Base-by-base conservation (phyloP, 306 rosid species). In the Rosa multiflora region DNA sequence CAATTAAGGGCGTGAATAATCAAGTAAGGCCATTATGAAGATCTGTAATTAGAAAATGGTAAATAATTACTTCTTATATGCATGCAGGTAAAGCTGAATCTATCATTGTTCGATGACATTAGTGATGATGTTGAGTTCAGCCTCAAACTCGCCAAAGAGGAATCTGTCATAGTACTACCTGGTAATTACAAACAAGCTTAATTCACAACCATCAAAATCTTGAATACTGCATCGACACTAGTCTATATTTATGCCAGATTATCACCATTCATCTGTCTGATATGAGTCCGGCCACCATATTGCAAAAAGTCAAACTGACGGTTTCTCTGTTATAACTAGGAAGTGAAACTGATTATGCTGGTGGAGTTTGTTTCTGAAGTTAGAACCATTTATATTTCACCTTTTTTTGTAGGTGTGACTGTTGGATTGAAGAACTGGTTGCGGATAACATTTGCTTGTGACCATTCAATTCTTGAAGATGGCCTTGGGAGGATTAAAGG, bases 351-450 rank as follows among this genome's bases (percentile, higher is more conserved):
- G 14, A 67, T 8, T 39, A 15, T 15, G 12, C 23, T 17, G 71
- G 12, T 35, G 23, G 23, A 67, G 70, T 64, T 64, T 32, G 21
- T 64, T 64, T 32, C 6, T 39, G 37, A 61, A 61, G 67, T 61
- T 10, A 26, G 32, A 21, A 10, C 39, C 15, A 6, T 67, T 18
- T 15, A 37, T 15, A 9, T 6, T 37, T 67, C 26, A 18, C 29
- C 14, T 20, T 17, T 21, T 56, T 6, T 67, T 77, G 58, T 73
- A 89, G 93, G 93, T 23, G 8, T 70, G 74, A 69, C 83, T 23
- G 40, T 89, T 58, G 93, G 89, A 69, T 37, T 82, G 80, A 85
- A 85, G 80, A 85, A 87, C 66, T 89, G 91, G 91, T 48, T 85
- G 81, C 88, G 88, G 17, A 46, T 83, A 15, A 87, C 87, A 46